Conservation (phyloP, 768 basidiomycete species). For the Psilocybe sp. region DNA sequence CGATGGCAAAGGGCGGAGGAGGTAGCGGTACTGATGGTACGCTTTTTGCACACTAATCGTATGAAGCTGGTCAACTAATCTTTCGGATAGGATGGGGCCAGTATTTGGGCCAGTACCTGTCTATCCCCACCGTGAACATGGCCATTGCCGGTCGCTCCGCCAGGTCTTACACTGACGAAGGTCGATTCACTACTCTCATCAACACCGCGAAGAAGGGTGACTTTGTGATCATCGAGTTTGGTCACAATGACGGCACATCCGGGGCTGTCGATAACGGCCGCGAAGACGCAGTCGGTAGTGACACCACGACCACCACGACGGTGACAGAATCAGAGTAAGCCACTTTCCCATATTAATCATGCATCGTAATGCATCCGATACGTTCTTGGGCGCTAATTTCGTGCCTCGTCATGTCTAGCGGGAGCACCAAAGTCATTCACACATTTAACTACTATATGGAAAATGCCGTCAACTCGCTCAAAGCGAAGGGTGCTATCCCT, state of each 20-base stretch:
- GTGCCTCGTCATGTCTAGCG: conserved; percentile 21
- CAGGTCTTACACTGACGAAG: conserved; percentile 46
- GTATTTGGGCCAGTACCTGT: conserved; percentile 37
- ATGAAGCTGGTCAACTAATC: background rate
- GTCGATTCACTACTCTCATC: conserved; percentile 40
- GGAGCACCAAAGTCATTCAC: conserved; percentile 36
- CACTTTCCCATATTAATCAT: background rate
- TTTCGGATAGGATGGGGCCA: conserved; percentile 40
- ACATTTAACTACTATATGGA: conserved; percentile 46
- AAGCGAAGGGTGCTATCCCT: conserved; percentile 44
- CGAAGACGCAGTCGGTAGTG: conserved; percentile 39
- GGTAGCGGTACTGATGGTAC: conserved; percentile 34
- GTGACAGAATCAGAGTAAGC: conserved; percentile 33
- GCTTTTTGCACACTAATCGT: background rate
- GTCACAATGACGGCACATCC: conserved; percentile 45
- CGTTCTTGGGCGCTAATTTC: background rate
- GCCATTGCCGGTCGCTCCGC: conserved; percentile 46
- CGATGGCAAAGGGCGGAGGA: conserved; percentile 39
- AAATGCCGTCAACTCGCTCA: conserved; percentile 37
- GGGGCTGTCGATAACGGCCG: conserved; percentile 38
- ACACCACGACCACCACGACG: conserved; percentile 30
- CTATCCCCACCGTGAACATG: conserved; percentile 41
- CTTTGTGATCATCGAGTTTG: conserved; percentile 45
- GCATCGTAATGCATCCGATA: background rate
- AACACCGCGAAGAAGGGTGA: conserved; percentile 37